phyloP scores from a whole-genome alignment of 768 basidiomycete genomes.

The Lactarius hatsudake region DNA sequence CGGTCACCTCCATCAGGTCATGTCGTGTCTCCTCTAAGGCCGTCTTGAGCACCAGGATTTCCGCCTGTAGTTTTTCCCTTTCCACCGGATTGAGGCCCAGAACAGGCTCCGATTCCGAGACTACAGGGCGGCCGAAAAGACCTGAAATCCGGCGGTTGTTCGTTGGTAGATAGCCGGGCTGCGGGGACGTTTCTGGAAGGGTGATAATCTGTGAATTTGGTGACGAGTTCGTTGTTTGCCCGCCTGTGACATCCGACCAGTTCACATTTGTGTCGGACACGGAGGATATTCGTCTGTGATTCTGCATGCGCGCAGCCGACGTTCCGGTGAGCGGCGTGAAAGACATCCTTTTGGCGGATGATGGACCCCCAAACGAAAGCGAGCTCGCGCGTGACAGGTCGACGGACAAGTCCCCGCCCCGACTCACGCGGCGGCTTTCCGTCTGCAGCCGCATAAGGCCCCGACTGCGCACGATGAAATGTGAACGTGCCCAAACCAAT shows the following conservation, averaged over 20 bases:
- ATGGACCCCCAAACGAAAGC: conserved; percentile 41
- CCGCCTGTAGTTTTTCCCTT: conserved; percentile 56
- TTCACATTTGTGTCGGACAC: conserved; percentile 51
- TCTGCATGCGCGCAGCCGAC: conserved; percentile 44
- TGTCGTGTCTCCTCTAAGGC: conserved; percentile 63
- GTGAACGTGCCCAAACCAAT: conserved; percentile 5
- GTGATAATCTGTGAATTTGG: conserved; percentile 19
- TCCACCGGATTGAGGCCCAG: conserved; percentile 34
- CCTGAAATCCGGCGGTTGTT: conserved; percentile 47
- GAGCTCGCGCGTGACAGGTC: conserved; percentile 55
- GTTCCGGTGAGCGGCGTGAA: conserved; percentile 71
- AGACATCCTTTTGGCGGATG: conserved; percentile 66
- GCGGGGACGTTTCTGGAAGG: conserved; percentile 29
- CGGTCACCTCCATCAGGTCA: conserved; percentile 73
- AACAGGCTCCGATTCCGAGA: conserved; percentile 38
- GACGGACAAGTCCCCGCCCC: conserved; percentile 44
- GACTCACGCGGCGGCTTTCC: conserved; percentile 65
- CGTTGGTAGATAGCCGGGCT: conserved; percentile 29
- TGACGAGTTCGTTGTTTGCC: conserved; percentile 32
- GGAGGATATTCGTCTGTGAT: conserved; percentile 66
- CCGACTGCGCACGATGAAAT: conserved; percentile 46
- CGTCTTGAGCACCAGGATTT: conserved; percentile 52
- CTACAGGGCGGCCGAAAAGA: conserved; percentile 50
- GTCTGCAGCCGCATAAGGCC: conserved; percentile 85
- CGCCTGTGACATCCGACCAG: conserved; percentile 35